phyloP scores from a whole-genome alignment of 2,329 filamentous ascomycete species.

The Claviceps pusilla region DNA sequence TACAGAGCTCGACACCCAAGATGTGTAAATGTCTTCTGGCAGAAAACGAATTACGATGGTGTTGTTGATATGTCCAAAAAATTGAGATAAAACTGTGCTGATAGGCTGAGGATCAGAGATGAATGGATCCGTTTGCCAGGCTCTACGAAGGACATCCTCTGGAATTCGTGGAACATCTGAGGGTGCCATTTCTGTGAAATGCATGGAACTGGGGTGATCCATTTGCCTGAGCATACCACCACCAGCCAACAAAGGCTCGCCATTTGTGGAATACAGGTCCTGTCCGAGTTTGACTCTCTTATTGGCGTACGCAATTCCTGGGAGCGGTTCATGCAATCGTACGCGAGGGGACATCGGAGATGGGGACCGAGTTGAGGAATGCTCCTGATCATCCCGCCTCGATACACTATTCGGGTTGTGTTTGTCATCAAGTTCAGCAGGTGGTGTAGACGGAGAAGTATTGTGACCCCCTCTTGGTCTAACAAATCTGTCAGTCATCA shows the following conservation, averaged over 20 bases:
- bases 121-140: conserved; percentile 37
- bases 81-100: conserved; percentile 23
- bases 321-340: conserved; percentile 17
- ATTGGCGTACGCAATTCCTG: conserved; percentile 28
- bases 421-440: conserved; percentile 33
- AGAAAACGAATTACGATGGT: conserved; percentile 27
- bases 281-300: conserved; percentile 36
- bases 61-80: conserved; percentile 27
- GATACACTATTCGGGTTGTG: conserved; percentile 14
- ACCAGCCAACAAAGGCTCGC: conserved; percentile 16
- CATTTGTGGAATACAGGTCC: conserved; percentile 27
- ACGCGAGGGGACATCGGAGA: conserved; percentile 34
- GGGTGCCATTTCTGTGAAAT: conserved; percentile 21
- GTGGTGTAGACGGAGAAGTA: conserved; percentile 37
- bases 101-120: conserved; percentile 27
- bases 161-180: conserved; percentile 32
- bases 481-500: conserved; percentile 4
- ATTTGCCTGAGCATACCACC: conserved; percentile 16
- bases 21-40: conserved; percentile 24
- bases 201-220: conserved; percentile 23
- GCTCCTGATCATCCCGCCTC: conserved; percentile 19
- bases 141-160: conserved; percentile 31
- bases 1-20: conserved; percentile 21
- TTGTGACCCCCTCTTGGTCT: conserved; percentile 45
- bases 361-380: conserved; percentile 29